A percentile compares a stretch with the other conserved stretches of the same genome.
These are phyloP conservation scores for Wickerhamiella domercqiae DNA, from an alignment of 805 yeast species.

Conservation along the genomic window DNA sequence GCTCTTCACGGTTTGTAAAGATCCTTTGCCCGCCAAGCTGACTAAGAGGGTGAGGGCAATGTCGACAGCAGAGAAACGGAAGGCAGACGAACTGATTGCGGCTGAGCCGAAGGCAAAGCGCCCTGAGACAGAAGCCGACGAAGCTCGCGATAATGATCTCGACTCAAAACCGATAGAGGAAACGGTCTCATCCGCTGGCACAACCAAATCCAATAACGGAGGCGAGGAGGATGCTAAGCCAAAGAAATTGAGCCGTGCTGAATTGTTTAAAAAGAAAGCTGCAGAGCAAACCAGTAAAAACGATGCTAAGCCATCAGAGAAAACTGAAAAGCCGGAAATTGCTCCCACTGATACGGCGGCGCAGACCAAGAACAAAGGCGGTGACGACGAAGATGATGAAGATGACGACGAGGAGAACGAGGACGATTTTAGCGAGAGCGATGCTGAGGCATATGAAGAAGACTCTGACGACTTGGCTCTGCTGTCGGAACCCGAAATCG, in stretches of 20 bases:
- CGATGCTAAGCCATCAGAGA: conserved; percentile 9
- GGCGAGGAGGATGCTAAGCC: neutral
- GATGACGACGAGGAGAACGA: conserved; percentile 38
- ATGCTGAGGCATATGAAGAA: conserved; percentile 22
- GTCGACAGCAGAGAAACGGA: neutral
- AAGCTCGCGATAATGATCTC: conserved; percentile 3
- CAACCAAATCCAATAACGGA: neutral
- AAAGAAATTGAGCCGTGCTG: conserved; percentile 6
- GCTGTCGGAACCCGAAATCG: conserved; percentile 65
- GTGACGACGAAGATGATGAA: conserved; percentile 19
- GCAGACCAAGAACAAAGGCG: conserved; percentile 3
- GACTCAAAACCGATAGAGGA: conserved; percentile 4
- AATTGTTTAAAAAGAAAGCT: neutral
- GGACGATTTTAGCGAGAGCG: conserved; percentile 31
- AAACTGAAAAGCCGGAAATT: too few relatives aligned
- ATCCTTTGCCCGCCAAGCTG: neutral
- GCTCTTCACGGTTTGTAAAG: neutral
- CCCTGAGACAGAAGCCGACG: conserved; percentile 9
- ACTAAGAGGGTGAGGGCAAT: neutral
- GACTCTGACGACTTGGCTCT: conserved; percentile 2
- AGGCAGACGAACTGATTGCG: neutral
- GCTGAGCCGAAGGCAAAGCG: conserved; percentile 2
- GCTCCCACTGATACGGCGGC: neutral
- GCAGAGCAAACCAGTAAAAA: conserved; percentile 1
- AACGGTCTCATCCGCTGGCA: conserved; percentile 2